phyloP scores from a whole-genome alignment of 2,329 filamentous ascomycete species.

The Aspergillus amoenus region DNA sequence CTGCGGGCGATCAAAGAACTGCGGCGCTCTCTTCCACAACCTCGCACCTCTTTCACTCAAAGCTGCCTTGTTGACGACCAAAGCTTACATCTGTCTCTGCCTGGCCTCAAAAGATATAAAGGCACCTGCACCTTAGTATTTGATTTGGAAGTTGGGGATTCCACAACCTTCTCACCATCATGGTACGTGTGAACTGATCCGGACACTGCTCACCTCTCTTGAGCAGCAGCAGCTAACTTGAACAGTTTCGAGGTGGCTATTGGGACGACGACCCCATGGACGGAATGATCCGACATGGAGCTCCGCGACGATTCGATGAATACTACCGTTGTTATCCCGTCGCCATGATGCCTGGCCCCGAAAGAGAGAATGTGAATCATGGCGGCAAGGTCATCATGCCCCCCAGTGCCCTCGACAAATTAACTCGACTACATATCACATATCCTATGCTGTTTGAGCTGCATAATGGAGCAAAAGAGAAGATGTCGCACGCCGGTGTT shows the following conservation, averaged over 20 bases:
- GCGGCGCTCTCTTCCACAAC: constrained; percentile 8
- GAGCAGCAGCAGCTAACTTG: constrained; percentile 16
- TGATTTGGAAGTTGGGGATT: neutral
- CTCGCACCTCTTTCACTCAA: neutral
- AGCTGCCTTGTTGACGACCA: neutral
- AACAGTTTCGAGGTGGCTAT: constrained; percentile 48
- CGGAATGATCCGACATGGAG: constrained; percentile 51
- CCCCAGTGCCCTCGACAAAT: constrained; percentile 93
- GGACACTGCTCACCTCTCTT: neutral
- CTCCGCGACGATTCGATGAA: constrained; percentile 84
- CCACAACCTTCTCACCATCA: constrained; percentile 9
- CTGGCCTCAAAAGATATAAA: neutral
- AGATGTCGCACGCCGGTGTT: constrained; percentile 88
- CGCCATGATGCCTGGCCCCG: constrained; percentile 87
- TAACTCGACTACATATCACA: constrained; percentile 91
- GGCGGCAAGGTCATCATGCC: constrained; percentile 97
- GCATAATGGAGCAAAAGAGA: constrained; percentile 78
- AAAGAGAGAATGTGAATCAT: constrained; percentile 87
- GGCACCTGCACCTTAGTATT: too few relatives aligned
- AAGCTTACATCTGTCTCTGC: neutral
- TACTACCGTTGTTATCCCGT: constrained; percentile 98
- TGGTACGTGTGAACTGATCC: constrained; percentile 23
- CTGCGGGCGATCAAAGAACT: constrained; percentile 24
- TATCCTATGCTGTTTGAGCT: constrained; percentile 98
- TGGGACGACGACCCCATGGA: constrained; percentile 55